Percentiles rank a stretch among this genome's conserved stretches.
Evolutionary conservation across 805 yeast species (phyloP).

Genomic region (Pichia kluyveri): DNA sequence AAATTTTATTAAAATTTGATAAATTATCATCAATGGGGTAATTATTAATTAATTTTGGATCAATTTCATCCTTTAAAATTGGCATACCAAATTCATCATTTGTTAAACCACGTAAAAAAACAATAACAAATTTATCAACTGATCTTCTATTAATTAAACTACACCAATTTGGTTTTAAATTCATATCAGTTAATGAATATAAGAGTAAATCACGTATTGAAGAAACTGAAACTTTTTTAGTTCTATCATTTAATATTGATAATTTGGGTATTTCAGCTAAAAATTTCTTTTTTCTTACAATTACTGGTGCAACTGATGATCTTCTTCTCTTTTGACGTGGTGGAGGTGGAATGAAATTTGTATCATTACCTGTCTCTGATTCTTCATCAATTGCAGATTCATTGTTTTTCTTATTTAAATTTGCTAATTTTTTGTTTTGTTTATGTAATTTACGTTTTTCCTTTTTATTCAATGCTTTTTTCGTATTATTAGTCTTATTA

Average conservation of each 20-base stretch:
- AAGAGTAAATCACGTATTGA: constrained; percentile 40
- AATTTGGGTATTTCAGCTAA: constrained; percentile 14
- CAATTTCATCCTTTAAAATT: constrained; percentile 5
- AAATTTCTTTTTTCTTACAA: constrained; percentile 26
- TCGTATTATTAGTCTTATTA: background rate
- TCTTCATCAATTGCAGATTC: constrained; percentile 3
- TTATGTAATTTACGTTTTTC: background rate
- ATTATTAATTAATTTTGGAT: constrained; percentile 9
- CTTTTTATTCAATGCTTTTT: background rate
- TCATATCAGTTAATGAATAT: constrained; percentile 32
- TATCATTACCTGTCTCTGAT: background rate
- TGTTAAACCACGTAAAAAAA: constrained; percentile 60
- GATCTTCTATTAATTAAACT: constrained; percentile 36
- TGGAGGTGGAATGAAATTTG: background rate
- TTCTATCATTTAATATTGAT: constrained; percentile 6
- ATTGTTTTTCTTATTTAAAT: background rate
- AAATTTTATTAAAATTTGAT: constrained; percentile 30
- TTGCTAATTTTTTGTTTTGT: constrained; percentile 19
- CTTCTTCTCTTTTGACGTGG: constrained; percentile 28
- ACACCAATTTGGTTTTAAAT: constrained; percentile 41
- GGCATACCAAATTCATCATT: constrained; percentile 33
- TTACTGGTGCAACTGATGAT: constrained; percentile 27
- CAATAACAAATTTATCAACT: constrained; percentile 45
- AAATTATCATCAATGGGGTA: constrained; percentile 14
- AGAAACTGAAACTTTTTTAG: constrained; percentile 25